phyloP scores from a whole-genome alignment of 2,329 filamentous ascomycete genomes.

The Diaporthe sp. region DNA sequence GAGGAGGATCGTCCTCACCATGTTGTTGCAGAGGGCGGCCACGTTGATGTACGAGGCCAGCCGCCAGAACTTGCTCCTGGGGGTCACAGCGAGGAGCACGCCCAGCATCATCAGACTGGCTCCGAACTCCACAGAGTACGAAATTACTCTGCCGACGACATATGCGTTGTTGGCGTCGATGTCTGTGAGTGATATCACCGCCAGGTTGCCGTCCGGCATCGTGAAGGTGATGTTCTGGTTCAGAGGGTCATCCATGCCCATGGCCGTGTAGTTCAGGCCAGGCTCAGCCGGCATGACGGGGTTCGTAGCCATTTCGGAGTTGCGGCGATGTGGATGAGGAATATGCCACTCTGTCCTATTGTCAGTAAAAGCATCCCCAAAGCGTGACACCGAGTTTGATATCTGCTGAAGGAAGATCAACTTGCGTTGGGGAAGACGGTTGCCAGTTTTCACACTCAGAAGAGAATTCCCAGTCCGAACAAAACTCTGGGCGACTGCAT shows the following conservation, averaged over 20 bases:
- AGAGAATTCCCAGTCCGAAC: too few species aligned
- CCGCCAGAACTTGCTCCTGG: constrained; percentile 73
- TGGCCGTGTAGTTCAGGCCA: background rate
- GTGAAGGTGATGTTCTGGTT: constrained; percentile 36
- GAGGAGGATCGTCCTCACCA: constrained; percentile 70
- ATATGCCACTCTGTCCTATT: background rate
- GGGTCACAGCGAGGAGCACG: constrained; percentile 77
- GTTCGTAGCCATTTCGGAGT: background rate
- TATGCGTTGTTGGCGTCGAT: constrained; percentile 53
- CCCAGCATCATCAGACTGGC: constrained; percentile 75
- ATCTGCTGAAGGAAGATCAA: background rate
- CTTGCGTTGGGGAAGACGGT: background rate
- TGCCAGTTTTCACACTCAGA: background rate
- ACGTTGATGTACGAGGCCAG: constrained; percentile 77
- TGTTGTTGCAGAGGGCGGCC: constrained; percentile 71
- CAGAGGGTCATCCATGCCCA: background rate
- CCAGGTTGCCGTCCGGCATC: background rate
- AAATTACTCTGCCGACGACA: constrained; percentile 63
- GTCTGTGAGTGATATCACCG: constrained; percentile 5
- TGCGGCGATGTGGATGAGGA: background rate
- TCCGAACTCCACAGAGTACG: constrained; percentile 80
- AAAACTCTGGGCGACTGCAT: too few species aligned
- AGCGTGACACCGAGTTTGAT: too few species aligned
- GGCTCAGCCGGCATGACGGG: background rate
- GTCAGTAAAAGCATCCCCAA: background rate